Evolutionary conservation across 805 yeast species (phyloP), one percentile per base, ranked within the genome.

Genomic region (Candida easanensis): DNA sequence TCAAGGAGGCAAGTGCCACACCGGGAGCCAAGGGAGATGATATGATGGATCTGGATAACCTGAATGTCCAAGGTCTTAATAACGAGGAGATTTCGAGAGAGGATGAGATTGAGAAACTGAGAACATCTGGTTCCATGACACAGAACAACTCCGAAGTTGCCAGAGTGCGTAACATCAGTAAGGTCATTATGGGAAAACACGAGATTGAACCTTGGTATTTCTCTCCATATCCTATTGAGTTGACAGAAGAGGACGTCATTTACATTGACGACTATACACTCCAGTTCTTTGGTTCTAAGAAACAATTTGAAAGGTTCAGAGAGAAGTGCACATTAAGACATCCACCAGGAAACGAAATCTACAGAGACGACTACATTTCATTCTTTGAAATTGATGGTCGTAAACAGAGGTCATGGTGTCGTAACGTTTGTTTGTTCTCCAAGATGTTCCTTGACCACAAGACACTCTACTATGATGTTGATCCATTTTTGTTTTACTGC

Each of bases 161-260:
- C 0, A 74, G 93, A 43, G 97, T 93, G 36, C 76, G 98, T 53
- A 93, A 93, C 60, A 72, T 93, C 49, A 72, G 77, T 36, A 75
- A 78, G 42, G 79, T 93, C 5, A 83, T 88, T 4, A 79, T 93
- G 66, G 99, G 99, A 1, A 84, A 84, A 50, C 88, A 82, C 63
- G 85, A 86, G 53, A 88, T 93, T 41, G 99, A 93, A 62, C 99
- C 99, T 2, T 93, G 99, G 99, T 93, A 93, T 65, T 93, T 93
- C 58, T 86, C 96, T 2, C 98, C 99, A 1, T 93, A 93, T 62
- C 99, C 99, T 0, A 74, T 88, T 14, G 99, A 93, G 61, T 74
- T 89, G 43, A 88, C 97, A 0, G 98, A 93, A 56, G 93, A 84
- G 51, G 98, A 91, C 61, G 82, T 77, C 42, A 77, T 93, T 19